A percentile compares a stretch with the other conserved stretches of the same genome.
Evolutionary conservation across 2,329 filamentous ascomycete genomes (phyloP).

Genomic region (Cercospora berteroae): DNA sequence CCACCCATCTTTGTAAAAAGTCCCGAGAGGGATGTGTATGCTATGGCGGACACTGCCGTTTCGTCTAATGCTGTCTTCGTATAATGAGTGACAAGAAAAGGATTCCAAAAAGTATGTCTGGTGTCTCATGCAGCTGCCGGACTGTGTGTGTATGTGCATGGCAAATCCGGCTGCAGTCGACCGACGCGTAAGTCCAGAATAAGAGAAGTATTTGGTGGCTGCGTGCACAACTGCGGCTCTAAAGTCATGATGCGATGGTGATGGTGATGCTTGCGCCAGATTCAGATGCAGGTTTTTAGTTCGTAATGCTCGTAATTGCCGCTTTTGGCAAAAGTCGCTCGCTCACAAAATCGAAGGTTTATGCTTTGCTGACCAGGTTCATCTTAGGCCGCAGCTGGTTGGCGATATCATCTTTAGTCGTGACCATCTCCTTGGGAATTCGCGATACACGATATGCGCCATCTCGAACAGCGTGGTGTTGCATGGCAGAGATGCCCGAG

Average conservation of each 20-base stretch:
- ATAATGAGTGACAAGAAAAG: slow-evolving; percentile 4
- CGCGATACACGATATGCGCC: slow-evolving; percentile 86
- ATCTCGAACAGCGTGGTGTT: slow-evolving; percentile 69
- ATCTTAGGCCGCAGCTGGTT: slow-evolving; percentile 54
- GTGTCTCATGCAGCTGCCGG: neutral
- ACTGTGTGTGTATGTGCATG: neutral
- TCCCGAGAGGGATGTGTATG: neutral
- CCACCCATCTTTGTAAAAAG: slow-evolving; percentile 1
- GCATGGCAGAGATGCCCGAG: slow-evolving; percentile 70
- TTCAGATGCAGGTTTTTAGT: slow-evolving; percentile 12
- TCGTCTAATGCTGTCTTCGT: slow-evolving; percentile 4
- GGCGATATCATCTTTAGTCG: slow-evolving; percentile 67
- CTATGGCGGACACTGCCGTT: slow-evolving; percentile 1
- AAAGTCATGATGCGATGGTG: slow-evolving; percentile 9
- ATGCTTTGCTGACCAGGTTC: slow-evolving; percentile 28
- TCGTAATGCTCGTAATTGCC: slow-evolving; percentile 13
- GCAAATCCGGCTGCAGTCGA: neutral
- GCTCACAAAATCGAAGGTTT: slow-evolving; percentile 11
- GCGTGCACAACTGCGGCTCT: slow-evolving; percentile 7
- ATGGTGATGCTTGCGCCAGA: slow-evolving; percentile 1
- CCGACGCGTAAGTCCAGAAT: neutral
- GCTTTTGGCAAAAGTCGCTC: slow-evolving; percentile 1
- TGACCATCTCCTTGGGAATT: slow-evolving; percentile 77
- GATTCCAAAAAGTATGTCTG: neutral
- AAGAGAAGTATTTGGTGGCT: slow-evolving; percentile 5